Percentiles rank a stretch among this genome's conserved stretches.
These are phyloP conservation scores for Fusarium dimerum DNA, from an alignment of 2,329 filamentous ascomycete species.

Conservation along the genomic window DNA sequence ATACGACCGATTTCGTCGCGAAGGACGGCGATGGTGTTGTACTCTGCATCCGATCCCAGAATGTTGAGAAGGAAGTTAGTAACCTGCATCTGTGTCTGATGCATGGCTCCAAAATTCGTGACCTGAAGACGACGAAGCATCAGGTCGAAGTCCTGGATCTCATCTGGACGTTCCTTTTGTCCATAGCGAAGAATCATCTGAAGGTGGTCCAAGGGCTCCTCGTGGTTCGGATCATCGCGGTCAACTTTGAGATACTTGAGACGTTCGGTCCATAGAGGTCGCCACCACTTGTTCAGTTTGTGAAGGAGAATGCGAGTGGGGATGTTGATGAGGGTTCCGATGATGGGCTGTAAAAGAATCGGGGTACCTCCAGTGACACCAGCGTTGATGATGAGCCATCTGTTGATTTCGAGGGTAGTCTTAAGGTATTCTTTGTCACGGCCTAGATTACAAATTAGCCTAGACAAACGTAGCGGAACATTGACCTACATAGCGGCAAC, in stretches of 20 bases:
- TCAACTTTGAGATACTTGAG: slow-evolving; percentile 9
- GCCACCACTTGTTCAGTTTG: slow-evolving; percentile 30
- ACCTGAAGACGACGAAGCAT: slow-evolving; percentile 35
- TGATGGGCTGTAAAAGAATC: slow-evolving; percentile 31
- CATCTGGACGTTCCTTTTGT: slow-evolving; percentile 38
- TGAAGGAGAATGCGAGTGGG: slow-evolving; percentile 21
- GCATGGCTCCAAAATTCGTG: slow-evolving; percentile 40
- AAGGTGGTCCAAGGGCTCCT: slow-evolving; percentile 39
- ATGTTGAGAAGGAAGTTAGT: slow-evolving; percentile 43
- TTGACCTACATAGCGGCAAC: slow-evolving; percentile 29
- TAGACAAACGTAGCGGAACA: too few species aligned
- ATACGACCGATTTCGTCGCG: slow-evolving; percentile 39
- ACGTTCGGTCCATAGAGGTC: slow-evolving; percentile 23
- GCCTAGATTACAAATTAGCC: slow-evolving; percentile 15
- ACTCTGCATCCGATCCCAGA: slow-evolving; percentile 37
- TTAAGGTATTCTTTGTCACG: slow-evolving; percentile 38
- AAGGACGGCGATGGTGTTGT: slow-evolving; percentile 38
- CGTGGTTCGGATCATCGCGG: slow-evolving; percentile 2
- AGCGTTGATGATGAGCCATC: slow-evolving; percentile 35
- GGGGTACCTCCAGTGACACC: slow-evolving; percentile 35
- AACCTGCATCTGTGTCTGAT: slow-evolving; percentile 42
- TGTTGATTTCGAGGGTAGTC: slow-evolving; percentile 30
- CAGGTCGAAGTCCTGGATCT: slow-evolving; percentile 32
- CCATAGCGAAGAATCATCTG: slow-evolving; percentile 45
- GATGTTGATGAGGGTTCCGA: slow-evolving; percentile 30